Evolutionary conservation across 1,284 basidiomycete species (phyloP).

Genomic region (Irpex sp.): DNA sequence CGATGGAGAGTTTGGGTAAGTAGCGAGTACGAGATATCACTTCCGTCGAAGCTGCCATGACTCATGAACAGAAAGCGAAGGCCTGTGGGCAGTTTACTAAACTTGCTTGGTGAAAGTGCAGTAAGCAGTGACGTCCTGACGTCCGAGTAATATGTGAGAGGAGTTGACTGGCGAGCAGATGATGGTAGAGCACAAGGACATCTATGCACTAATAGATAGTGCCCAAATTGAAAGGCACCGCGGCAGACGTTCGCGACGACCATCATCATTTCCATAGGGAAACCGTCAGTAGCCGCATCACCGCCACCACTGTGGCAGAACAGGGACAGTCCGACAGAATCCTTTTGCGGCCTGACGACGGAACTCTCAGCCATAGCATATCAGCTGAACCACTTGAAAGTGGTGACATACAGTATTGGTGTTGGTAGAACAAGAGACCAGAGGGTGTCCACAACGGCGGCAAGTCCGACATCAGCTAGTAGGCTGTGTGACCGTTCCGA

Average conservation of each 20-base stretch:
- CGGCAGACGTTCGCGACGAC: constrained; percentile 3
- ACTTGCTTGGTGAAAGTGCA: too few relatives aligned
- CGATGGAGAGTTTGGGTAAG: constrained; percentile 44
- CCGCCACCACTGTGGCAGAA: neutral
- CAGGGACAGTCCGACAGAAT: too few relatives aligned
- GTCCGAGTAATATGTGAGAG: neutral
- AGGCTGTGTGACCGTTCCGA: too few relatives aligned
- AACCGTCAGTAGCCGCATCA: neutral
- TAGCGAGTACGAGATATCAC: constrained; percentile 9
- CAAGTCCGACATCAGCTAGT: too few relatives aligned
- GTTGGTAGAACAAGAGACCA: neutral
- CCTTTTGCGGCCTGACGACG: neutral
- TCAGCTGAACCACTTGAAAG: neutral
- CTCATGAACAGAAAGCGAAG: neutral
- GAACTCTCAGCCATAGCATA: neutral
- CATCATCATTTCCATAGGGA: constrained; percentile 5
- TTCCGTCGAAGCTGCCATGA: constrained; percentile 14
- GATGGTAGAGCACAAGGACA: neutral
- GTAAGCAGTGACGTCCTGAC: neutral
- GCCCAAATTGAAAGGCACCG: neutral
- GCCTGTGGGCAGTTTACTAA: too few relatives aligned
- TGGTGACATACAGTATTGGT: neutral
- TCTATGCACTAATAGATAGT: neutral
- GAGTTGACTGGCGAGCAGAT: neutral
- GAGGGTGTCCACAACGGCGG: too few relatives aligned